phyloP scores from a whole-genome alignment of 768 basidiomycete species.

The Leccinum rimulosum region DNA sequence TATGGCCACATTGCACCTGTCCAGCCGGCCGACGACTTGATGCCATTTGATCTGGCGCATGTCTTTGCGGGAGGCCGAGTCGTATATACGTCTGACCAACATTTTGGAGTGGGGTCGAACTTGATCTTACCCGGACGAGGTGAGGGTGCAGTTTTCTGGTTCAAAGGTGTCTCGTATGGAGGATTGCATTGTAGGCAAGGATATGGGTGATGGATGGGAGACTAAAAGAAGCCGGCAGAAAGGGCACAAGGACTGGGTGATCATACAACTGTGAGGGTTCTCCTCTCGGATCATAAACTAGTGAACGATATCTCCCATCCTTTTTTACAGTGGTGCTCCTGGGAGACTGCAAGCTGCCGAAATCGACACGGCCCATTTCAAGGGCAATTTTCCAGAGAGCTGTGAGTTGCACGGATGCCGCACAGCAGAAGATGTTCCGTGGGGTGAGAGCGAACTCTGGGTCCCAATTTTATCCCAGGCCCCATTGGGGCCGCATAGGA shows the following conservation, averaged over 20 bases:
- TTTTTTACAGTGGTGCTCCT: constrained; percentile 56
- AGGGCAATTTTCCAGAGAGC: constrained; percentile 92
- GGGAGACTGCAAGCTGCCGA: constrained; percentile 76
- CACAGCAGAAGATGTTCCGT: constrained; percentile 36
- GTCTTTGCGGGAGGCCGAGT: constrained; percentile 88
- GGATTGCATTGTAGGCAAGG: constrained; percentile 47
- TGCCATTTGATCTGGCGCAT: constrained; percentile 81
- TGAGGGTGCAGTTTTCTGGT: constrained; percentile 10
- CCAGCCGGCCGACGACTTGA: constrained; percentile 46
- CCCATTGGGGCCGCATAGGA: constrained; percentile 84
- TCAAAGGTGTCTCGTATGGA: not conserved
- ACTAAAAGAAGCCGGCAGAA: constrained; percentile 81
- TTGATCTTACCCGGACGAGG: constrained; percentile 89
- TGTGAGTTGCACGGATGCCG: constrained; percentile 70
- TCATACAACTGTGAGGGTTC: constrained; percentile 74
- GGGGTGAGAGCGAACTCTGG: constrained; percentile 54
- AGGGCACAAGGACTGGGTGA: constrained; percentile 88
- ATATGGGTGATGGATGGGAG: constrained; percentile 99
- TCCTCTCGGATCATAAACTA: not conserved
- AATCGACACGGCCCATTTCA: constrained; percentile 94
- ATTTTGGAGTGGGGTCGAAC: constrained; percentile 91
- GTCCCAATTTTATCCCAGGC: constrained; percentile 67
- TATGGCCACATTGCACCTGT: constrained; percentile 78
- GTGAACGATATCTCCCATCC: not conserved
- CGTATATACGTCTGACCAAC: constrained; percentile 86